Base-by-base conservation (phyloP, 2,329 filamentous ascomycete genomes). In the Alternaria sp. region DNA sequence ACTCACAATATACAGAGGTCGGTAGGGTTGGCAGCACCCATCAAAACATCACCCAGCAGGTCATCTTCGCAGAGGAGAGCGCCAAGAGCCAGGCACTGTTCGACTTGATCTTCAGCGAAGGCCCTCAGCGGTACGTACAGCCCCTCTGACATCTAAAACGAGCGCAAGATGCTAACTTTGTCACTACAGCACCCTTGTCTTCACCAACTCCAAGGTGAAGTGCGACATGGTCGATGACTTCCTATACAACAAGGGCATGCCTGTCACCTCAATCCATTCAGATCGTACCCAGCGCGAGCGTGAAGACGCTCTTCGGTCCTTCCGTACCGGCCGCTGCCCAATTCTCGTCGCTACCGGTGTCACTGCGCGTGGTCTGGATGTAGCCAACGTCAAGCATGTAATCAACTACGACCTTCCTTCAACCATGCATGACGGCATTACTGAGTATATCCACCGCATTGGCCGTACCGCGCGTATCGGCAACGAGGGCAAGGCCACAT, bases 381-480 rank as follows among this genome's bases (percentile, higher is more conserved):
- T 97, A 36, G 88, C 88, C 61, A 93, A 96, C 68, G 90, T 98
- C 6, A 89, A 90, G 83, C 93, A 97, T 68, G 91, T 99, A 64
- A 90, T 99, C 85, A 98, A 99, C 81, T 98, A 90, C 71, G 94
- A 98, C 65, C 83, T 98, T 2, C 95, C 95, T 0, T 89, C 85
- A 6, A 81, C 85, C 46, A 83, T 88, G 1, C 86, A 95, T 70
- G 93, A 93, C n/a, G 95, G 94, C 3, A 97, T 97, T 59, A 89
- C 92, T 52, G 96, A 98, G 78, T 99, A 98, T 72, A 89, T 91
- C 25, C 96, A 99, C 76, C 93, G 96, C 12, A 98, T 98, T 76
- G 96, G 96, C 66, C 94, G 96, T 64, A 99, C 96, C 70, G 96
- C 92, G 58, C 93, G 96, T 57, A 97, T 97, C 75, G 96, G 96